A percentile compares a stretch with the other conserved stretches of the same genome.
Evolutionary conservation across 495 filamentous ascomycete genomes (phyloP).

Genomic region (Xylaria venustula): DNA sequence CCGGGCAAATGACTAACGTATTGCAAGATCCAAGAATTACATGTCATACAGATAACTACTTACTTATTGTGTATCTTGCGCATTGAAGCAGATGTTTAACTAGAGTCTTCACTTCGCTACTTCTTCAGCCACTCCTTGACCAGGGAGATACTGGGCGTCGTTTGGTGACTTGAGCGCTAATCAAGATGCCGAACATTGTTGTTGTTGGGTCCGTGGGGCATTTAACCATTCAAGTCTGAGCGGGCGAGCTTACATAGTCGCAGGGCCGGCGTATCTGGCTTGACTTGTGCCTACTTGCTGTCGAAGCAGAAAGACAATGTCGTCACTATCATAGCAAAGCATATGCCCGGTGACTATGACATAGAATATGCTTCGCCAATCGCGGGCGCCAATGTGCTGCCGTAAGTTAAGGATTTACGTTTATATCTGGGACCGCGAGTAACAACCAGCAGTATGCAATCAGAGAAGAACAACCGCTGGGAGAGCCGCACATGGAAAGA

Average conservation of each 20-base stretch:
- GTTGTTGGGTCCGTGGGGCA: slow-evolving; percentile 58
- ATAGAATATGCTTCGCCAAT: slow-evolving; percentile 94
- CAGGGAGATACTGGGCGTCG: neutral
- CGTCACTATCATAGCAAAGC: slow-evolving; percentile 85
- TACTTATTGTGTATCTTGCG: neutral
- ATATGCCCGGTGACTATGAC: slow-evolving; percentile 98
- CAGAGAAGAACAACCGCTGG: slow-evolving; percentile 48
- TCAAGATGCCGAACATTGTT: slow-evolving; percentile 46
- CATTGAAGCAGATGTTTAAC: neutral
- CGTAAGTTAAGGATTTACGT: slow-evolving; percentile 48
- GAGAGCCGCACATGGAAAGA: slow-evolving; percentile 69
- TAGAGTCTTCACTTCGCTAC: neutral
- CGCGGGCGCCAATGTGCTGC: slow-evolving; percentile 91
- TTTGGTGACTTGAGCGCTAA: neutral
- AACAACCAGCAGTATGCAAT: slow-evolving; percentile 32
- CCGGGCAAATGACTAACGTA: neutral
- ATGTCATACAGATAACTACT: neutral
- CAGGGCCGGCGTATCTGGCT: slow-evolving; percentile 87
- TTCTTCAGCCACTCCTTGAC: neutral
- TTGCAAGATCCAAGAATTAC: neutral
- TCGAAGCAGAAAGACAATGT: slow-evolving; percentile 64
- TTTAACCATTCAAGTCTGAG: slow-evolving; percentile 1
- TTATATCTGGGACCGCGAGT: neutral
- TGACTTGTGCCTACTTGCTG: slow-evolving; percentile 86
- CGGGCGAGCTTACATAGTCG: slow-evolving; percentile 15